Base-by-base conservation (phyloP, 768 basidiomycete genomes). In the Tricholoma bakamatsutake region DNA sequence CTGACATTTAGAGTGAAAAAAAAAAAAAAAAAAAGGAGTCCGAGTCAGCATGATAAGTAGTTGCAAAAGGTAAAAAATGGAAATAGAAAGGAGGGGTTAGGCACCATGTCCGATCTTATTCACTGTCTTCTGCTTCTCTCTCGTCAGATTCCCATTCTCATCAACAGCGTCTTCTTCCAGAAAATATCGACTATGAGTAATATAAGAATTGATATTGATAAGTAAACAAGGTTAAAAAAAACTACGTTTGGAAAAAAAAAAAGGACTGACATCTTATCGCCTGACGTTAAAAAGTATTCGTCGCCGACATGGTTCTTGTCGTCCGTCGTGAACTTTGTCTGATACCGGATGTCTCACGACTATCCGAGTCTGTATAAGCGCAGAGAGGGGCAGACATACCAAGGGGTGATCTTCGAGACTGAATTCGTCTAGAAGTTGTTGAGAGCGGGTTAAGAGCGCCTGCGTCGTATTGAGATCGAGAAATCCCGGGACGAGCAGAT, bases 71-170 rank as follows among this genome's bases (percentile, higher is more conserved):
- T 31, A 40, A 28, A 59, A 73, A n/a, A n/a, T n/a, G n/a, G n/a
- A n/a, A n/a, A n/a, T n/a, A n/a, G n/a, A n/a, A n/a, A n/a, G n/a
- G n/a, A n/a, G n/a, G n/a, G n/a, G n/a, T n/a, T n/a, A n/a, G n/a
- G 54, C 62, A 90, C 91, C 92, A 66, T 93, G 91, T 1, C 92
- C 89, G 58, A 95, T 93, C 80, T 99, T 99, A 72, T 99, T 99
- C 27, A 98, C 89, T 0, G 92, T 84, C 63, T 80, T 83, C 46
- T 84, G 74, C 67, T 90, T 90, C 54, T 82, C 80, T 55, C 82
- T 75, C 1, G 78, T 79, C 67, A 99, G 79, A 62, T 84, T 85
- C 2, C 92, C 88, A 31, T 81, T 68, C 24, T 72, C 62, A 57
- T 85, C 80, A 5, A 97, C 75, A 0, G 95, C 93, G 50, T 88